Evolutionary conservation across 176 grass and related monocot species (phyloP).

Genomic region (Sorghum bicolor): DNA sequence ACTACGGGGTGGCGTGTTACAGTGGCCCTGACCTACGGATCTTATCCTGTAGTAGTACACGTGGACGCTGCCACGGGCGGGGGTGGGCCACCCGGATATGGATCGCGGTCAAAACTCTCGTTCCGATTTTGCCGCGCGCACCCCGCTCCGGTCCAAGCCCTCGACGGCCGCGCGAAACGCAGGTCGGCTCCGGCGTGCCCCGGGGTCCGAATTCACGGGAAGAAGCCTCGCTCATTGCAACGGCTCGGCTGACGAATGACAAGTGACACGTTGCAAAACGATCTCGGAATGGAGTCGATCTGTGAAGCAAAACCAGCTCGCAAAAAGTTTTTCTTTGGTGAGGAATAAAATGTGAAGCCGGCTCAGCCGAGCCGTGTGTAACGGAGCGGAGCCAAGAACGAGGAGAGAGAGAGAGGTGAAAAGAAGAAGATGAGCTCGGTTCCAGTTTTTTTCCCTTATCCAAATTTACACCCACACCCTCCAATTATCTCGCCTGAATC

Average conservation of each 20-base stretch:
- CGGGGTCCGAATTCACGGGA: no score
- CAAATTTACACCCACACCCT: conserved; percentile 24
- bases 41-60: conserved; percentile 26
- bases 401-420: no score
- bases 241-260: no score
- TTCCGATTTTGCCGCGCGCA: background rate
- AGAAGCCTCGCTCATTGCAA: no score
- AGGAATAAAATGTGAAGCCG: background rate
- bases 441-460: background rate
- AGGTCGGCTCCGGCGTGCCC: no score
- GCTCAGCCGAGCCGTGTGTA: background rate
- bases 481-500: conserved; percentile 18
- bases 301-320: no score
- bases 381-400: background rate
- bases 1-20: conserved; percentile 8
- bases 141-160: background rate
- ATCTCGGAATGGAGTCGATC: no score
- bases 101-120: background rate
- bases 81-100: background rate
- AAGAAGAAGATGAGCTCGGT: background rate
- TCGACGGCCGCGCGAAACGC: background rate
- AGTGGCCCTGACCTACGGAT: background rate
- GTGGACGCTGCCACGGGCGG: background rate
- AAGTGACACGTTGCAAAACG: no score
- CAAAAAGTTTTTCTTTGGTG: no score